Percentiles rank a stretch among this genome's conserved stretches.
phyloP scores from a whole-genome alignment of 2,329 filamentous ascomycete species.

The Exophiala viscosa region DNA sequence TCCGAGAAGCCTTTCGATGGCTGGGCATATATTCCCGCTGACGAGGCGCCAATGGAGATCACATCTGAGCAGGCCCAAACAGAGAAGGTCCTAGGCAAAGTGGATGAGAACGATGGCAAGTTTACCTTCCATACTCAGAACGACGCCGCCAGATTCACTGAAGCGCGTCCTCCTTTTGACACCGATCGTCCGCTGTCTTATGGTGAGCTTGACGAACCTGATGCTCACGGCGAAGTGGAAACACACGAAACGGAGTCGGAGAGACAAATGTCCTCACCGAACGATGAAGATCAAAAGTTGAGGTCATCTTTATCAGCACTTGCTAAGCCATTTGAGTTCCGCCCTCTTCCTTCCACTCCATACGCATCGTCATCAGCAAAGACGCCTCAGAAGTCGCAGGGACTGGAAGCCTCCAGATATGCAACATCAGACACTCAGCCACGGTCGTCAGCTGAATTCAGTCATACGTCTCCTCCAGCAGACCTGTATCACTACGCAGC shows the following conservation, averaged over 20 bases:
- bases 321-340: conserved; percentile 64
- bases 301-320: conserved; percentile 65
- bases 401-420: conserved; percentile 22
- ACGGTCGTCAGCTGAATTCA: conserved; percentile 20
- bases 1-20: conserved; percentile 20
- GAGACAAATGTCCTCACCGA: not conserved
- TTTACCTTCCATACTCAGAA: conserved; percentile 56
- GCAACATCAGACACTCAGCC: conserved; percentile 7
- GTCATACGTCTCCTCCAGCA: conserved; percentile 14
- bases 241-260: not conserved
- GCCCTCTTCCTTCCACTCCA: conserved; percentile 33
- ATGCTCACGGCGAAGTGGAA: not conserved
- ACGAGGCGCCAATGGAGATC: conserved; percentile 36
- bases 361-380: conserved; percentile 24
- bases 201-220: not conserved
- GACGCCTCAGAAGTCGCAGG: conserved; percentile 9
- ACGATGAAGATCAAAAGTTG: conserved; percentile 36
- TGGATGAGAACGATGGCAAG: conserved; percentile 47
- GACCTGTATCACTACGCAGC: conserved; percentile 14
- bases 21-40: conserved; percentile 28
- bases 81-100: conserved; percentile 35
- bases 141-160: conserved; percentile 48
- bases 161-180: conserved; percentile 46
- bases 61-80: conserved; percentile 35
- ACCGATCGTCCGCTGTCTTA: not conserved